These are phyloP conservation scores for Acanthamoeba quina DNA, from an alignment of 208 protist species.

Conservation along the genomic window DNA sequence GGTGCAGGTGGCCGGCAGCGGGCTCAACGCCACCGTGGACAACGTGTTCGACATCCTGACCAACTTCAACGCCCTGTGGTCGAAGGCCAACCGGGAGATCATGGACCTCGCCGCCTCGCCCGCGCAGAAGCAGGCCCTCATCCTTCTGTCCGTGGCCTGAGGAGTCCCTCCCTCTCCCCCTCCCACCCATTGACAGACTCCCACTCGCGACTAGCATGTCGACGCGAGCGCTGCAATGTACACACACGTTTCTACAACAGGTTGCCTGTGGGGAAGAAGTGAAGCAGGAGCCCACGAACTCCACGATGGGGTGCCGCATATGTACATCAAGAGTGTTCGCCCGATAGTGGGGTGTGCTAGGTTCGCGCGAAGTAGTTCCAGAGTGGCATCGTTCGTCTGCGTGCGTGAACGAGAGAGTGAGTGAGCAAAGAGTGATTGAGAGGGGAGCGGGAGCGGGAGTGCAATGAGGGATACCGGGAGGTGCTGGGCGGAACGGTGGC, in stretches of 20 bases:
- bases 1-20: slow-evolving; percentile 30
- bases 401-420: neutral
- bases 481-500: neutral
- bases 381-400: neutral
- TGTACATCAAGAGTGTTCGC: neutral
- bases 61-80: slow-evolving; percentile 15
- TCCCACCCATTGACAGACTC: neutral
- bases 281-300: too few relatives aligned
- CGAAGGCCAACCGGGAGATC: slow-evolving; percentile 10
- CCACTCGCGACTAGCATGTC: too few relatives aligned
- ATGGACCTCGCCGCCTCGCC: slow-evolving; percentile 30
- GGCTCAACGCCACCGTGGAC: slow-evolving; percentile 15
- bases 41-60: slow-evolving; percentile 37
- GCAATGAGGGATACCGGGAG: neutral
- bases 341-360: neutral
- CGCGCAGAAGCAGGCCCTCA: slow-evolving; percentile 40
- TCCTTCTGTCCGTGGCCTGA: slow-evolving; percentile 38
- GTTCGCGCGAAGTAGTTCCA: neutral
- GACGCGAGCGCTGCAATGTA: too few relatives aligned
- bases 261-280: too few relatives aligned
- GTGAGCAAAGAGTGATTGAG: too few relatives aligned
- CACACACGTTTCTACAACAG: too few relatives aligned
- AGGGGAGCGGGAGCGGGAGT: neutral
- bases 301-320: too few relatives aligned
- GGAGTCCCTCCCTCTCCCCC: neutral